Evolutionary conservation across 805 yeast genomes (phyloP).

Genomic region (Kodamaea kakaduensis): DNA sequence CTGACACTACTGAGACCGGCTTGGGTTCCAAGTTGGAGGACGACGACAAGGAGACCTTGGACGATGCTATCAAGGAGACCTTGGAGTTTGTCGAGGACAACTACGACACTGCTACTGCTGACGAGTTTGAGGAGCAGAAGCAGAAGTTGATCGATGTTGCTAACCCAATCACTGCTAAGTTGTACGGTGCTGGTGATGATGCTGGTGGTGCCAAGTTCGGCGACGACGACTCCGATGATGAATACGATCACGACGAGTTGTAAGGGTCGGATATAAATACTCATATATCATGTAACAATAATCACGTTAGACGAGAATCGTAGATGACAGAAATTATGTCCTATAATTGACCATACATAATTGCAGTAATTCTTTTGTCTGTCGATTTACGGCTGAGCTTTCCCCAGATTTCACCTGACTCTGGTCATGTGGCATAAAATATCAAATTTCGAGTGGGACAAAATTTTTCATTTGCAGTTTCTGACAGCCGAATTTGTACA

Average conservation of each 20-base stretch:
- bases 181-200: slow-evolving; percentile 48
- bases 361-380: too few relatives aligned
- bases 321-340: too few relatives aligned
- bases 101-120: slow-evolving; percentile 81
- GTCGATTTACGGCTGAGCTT: too few relatives aligned
- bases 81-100: slow-evolving; percentile 85
- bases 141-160: slow-evolving; percentile 77
- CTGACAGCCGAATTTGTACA: background rate
- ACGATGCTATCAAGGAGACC: slow-evolving; percentile 84
- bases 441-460: background rate
- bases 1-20: slow-evolving; percentile 35
- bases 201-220: slow-evolving; percentile 36
- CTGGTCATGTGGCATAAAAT: background rate
- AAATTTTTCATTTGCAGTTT: slow-evolving; percentile 1
- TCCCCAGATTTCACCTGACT: slow-evolving; percentile 8
- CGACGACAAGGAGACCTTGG: slow-evolving; percentile 85
- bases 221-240: slow-evolving; percentile 43
- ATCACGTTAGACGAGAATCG: too few relatives aligned
- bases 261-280: slow-evolving; percentile 12
- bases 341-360: too few relatives aligned
- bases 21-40: slow-evolving; percentile 79
- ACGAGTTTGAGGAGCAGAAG: slow-evolving; percentile 91
- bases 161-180: slow-evolving; percentile 87
- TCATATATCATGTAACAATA: slow-evolving; percentile 9
- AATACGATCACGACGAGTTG: slow-evolving; percentile 44